Base-by-base conservation (phyloP, 495 filamentous ascomycete genomes). In the Hamigera avellanea region DNA sequence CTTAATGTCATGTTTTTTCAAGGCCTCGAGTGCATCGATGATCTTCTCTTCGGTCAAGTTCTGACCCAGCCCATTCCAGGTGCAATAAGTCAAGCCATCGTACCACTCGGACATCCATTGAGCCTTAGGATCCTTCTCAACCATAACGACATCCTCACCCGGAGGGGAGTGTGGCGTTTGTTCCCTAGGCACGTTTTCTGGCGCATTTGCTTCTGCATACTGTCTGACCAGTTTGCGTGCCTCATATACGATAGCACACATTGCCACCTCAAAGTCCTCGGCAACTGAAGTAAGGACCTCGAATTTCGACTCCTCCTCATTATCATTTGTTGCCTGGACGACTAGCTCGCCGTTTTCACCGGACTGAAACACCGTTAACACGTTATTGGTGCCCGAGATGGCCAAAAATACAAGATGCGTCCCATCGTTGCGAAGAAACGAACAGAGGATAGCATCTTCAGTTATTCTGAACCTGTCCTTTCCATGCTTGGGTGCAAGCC, bases 21-120 rank as follows among this genome's bases (percentile, higher is more conserved):
- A 61, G 1, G 67, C 62, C 41, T 83, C 72, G 8, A 98, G 62
- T 9, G 88, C 86, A 19, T 72, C 53, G 15, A 86, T 50, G 15
- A 98, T 75, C 46, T 83, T 91, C 3, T 85, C 67, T 43, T 89
- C 86, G 0, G 77, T 84, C 27, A 96, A 59, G 8, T 78, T 56
- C 53, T 88, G 85, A 0, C 91, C 91, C 0, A 98, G 67, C 1
- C 76, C 80, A 52, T 96, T 96, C 91, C 91, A 96, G 8, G 91
- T 98, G 57, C 87, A 82, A 50, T 80, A 82, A 3, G 76, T 71
- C 27, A 82, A 48, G 2, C 91, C 91, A 57, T 98, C 91, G 49
- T 81, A 86, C 86, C 86, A 94, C 32, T 83, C 74, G 37, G 88
- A 74, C 18, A 85, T 63, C 86, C 88, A 95, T 45, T 84, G 66